phyloP scores from a whole-genome alignment of 148 eudicot genomes.

The Euryodendron excelsum region DNA sequence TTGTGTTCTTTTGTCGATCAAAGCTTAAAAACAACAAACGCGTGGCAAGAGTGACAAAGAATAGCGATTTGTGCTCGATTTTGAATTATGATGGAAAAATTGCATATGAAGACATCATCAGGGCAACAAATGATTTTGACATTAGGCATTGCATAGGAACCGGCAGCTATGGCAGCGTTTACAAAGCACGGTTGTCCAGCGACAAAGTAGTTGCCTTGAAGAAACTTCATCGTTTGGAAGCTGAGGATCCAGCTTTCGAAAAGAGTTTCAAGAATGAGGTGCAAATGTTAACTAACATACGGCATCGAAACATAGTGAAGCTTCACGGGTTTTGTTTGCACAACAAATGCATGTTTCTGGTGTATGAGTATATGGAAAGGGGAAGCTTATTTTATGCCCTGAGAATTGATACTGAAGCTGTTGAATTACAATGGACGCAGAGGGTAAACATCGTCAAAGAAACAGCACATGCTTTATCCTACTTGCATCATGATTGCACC shows the following conservation, averaged over 20 bases:
- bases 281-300: constrained; percentile 10
- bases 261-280: constrained; percentile 22
- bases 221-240: constrained; percentile 11
- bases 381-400: neutral
- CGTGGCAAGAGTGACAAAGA: neutral
- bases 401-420: neutral
- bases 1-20: neutral
- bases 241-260: constrained; percentile 3
- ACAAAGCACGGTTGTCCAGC: constrained; percentile 10
- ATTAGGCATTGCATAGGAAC: no score
- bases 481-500: neutral
- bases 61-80: constrained; percentile 1
- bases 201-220: constrained; percentile 16
- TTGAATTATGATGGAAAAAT: constrained; percentile 25
- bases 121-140: no score
- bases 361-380: neutral
- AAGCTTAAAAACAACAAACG: neutral
- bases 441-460: neutral
- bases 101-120: no score
- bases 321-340: constrained; percentile 4
- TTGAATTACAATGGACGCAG: neutral
- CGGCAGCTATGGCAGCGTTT: constrained; percentile 16
- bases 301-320: constrained; percentile 19
- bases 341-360: neutral
- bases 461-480: constrained; percentile 5